Conservation (phyloP, 2,329 filamentous ascomycete genomes). For the Cladosporium sp. region DNA sequence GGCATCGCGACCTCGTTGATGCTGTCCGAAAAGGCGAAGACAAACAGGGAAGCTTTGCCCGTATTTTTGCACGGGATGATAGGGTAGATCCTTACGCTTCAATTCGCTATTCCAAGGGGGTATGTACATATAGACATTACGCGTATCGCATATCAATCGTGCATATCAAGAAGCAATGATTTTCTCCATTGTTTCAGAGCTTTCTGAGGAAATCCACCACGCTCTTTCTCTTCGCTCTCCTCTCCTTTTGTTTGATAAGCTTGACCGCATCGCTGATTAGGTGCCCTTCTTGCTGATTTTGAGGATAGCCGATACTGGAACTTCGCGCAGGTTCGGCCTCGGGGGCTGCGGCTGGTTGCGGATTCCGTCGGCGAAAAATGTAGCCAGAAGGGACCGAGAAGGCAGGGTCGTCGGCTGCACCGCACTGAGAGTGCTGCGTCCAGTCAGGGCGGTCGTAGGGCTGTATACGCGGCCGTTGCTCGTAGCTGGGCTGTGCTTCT, state of each 20-base stretch:
- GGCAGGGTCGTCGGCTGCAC: not conserved
- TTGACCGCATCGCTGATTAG: slow-evolving; percentile 23
- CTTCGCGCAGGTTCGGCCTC: not conserved
- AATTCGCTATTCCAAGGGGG: not conserved
- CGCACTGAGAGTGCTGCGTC: slow-evolving; percentile 19
- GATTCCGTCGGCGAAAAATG: slow-evolving; percentile 8
- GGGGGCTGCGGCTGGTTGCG: not conserved
- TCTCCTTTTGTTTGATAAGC: slow-evolving; percentile 21
- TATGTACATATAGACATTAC: not conserved
- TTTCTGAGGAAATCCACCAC: slow-evolving; percentile 20
- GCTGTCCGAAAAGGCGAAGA: not conserved
- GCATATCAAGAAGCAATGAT: too few relatives aligned
- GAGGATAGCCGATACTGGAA: not conserved
- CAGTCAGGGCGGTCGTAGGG: slow-evolving; percentile 20
- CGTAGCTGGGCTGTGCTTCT: not conserved
- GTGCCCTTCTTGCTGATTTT: slow-evolving; percentile 11
- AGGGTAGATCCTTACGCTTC: too few relatives aligned
- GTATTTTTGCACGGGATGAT: not conserved
- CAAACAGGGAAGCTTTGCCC: not conserved
- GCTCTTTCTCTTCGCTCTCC: slow-evolving; percentile 14
- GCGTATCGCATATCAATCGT: not conserved
- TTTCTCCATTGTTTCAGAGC: not conserved
- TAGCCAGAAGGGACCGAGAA: slow-evolving; percentile 4
- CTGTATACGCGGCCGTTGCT: slow-evolving; percentile 1
- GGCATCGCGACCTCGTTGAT: not conserved